Evolutionary conservation across 208 protist genomes (phyloP).

Genomic region (Porcisia hertigi): DNA sequence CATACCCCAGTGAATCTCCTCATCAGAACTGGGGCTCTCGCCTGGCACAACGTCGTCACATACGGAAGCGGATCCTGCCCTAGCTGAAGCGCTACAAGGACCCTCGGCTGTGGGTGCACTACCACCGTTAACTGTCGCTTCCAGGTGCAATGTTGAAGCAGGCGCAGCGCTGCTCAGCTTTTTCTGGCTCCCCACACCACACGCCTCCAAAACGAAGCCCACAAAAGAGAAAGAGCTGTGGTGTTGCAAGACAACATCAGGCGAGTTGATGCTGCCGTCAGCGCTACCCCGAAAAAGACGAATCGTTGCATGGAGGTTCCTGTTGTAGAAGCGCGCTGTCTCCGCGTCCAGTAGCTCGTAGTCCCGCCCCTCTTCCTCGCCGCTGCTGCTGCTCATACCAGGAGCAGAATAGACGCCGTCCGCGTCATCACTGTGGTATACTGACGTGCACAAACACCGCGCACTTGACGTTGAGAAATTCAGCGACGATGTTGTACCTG

Average conservation of each 20-base stretch:
- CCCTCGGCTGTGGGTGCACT: neutral
- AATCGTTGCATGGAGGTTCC: constrained; percentile 54
- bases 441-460: neutral
- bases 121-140: neutral
- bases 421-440: constrained; percentile 6
- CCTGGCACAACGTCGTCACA: constrained; percentile 5
- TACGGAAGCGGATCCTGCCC: neutral
- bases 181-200: constrained; percentile 40
- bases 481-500: neutral
- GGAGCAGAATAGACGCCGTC: constrained; percentile 11
- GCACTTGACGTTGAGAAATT: neutral
- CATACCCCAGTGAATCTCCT: constrained; percentile 77
- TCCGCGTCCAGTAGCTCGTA: constrained; percentile 39
- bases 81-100: neutral
- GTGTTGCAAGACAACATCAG: constrained; percentile 43
- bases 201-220: constrained; percentile 65
- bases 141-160: neutral
- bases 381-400: constrained; percentile 16
- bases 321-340: constrained; percentile 59
- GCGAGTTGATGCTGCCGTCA: constrained; percentile 51
- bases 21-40: constrained; percentile 13
- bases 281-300: constrained; percentile 62
- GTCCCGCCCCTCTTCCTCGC: constrained; percentile 24
- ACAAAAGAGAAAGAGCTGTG: constrained; percentile 72
- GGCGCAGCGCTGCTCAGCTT: neutral